Evolutionary conservation across 495 filamentous ascomycete species (phyloP), one percentile per base, ranked within the genome.

Genomic region (Neurospora sp.): DNA sequence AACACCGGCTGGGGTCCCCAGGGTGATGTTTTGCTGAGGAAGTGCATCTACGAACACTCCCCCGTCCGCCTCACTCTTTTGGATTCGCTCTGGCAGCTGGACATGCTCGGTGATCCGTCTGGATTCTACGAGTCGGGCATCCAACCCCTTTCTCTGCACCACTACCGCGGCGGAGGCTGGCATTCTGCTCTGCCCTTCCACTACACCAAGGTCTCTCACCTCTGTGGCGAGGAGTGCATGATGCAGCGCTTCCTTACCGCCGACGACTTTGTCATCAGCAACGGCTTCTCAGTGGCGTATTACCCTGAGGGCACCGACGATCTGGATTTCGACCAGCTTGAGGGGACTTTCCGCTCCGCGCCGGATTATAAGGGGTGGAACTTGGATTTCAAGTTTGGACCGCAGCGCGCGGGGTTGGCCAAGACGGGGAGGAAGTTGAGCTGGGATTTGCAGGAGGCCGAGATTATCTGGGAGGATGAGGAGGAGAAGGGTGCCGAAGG

Each of bases 91-190:
- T 90, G 87, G 82, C 90, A 91, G 81, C 86, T 91, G 77, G 90
- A 92, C 76, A 82, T 92, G 73, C 85, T 85, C 68, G 88, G 88
- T 35, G 89, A 91, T 71, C 86, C 89, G 10, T 88, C 89, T 12
- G 90, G 90, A 74, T 86, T 91, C 71, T 91, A 90, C 77, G 90
- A 92, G 78, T 88, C 88, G 12, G 90, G 90, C 39, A 84, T 87
- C 73, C 86, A 86, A 77, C 89, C 90, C 4, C 82, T 90, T 42
- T 87, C 87, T 68, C 83, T 92, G 69, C 90, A 92, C 81, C 89
- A 91, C 81, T 91, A 89, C 85, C 82, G 83, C 74, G 86, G 86
- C 40, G 85, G 84, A 72, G 86, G 86, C 68, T 84, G 85, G 81
- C 83, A 83, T 76, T 72, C 78, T 2, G 83, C 84, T 42, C 85